A percentile compares a stretch with the other conserved stretches of the same genome.
phyloP scores from a whole-genome alignment of 1,139 yeast species.

The Zygosaccharomyces pseudobailii region DNA sequence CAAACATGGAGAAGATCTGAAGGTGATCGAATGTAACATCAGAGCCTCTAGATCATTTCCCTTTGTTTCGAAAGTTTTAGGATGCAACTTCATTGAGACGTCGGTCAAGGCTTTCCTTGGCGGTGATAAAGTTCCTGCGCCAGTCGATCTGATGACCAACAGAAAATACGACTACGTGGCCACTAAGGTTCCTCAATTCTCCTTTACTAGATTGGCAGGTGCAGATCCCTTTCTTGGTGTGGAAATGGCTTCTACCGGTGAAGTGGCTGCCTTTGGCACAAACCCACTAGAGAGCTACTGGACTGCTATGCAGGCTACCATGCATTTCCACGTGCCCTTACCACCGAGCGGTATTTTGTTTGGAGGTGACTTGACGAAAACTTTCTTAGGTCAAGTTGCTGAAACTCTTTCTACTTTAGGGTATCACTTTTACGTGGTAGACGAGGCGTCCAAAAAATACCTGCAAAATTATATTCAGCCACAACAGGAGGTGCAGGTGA shows the following conservation, averaged over 20 bases:
- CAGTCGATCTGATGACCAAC: conserved; percentile 61
- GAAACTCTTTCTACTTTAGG: conserved; percentile 55
- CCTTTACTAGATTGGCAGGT: conserved; percentile 96
- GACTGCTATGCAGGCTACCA: conserved; percentile 94
- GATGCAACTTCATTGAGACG: conserved; percentile 87
- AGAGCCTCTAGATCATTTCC: conserved; percentile 99
- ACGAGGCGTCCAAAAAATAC: conserved; percentile 65
- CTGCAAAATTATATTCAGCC: conserved; percentile 45
- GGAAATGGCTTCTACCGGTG: conserved; percentile 99
- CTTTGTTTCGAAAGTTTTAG: conserved; percentile 93
- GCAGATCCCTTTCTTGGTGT: conserved; percentile 99
- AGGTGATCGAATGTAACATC: conserved; percentile 97
- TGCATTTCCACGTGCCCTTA: conserved; percentile 90
- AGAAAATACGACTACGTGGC: conserved; percentile 70
- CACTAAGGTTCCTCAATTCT: conserved; percentile 95
- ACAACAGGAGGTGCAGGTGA: conserved; percentile 48
- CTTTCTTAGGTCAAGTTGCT: conserved; percentile 70
- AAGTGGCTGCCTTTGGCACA: conserved; percentile 91
- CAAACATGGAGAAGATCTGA: conserved; percentile 61
- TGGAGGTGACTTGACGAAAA: conserved; percentile 84
- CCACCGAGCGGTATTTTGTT: conserved; percentile 87
- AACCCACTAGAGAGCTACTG: conserved; percentile 89
- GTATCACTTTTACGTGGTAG: conserved; percentile 76
- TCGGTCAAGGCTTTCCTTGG: conserved; percentile 84
- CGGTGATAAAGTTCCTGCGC: conserved; percentile 46